Evolutionary conservation across 768 basidiomycete genomes (phyloP), one percentile per base, ranked within the genome.

Genomic region (Phlebiopsis flavidoalba): DNA sequence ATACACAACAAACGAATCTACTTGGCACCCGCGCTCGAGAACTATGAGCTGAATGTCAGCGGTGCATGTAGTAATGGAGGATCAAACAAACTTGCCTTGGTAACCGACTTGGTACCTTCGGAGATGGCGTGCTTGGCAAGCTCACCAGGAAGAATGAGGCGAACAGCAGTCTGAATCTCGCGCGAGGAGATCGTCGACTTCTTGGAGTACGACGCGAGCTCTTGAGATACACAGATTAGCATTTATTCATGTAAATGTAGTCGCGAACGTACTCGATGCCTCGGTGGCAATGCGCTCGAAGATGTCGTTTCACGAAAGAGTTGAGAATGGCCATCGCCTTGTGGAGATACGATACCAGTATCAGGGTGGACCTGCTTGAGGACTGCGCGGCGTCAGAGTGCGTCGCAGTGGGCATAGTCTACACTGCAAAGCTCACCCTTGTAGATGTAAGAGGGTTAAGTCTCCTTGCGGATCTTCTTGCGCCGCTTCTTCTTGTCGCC

Each of bases 341-440:
- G 87, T 98, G 58, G 95, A 95, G 79, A 98, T 98, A 88, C 95
- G 79, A 98, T 98, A 88, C 95, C 96, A 54, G 93, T 98, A 71
- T 98, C 96, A 55, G 95, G 94, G 80, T 98, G 96, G 61, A 98
- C 95, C 79, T 98, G 94, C 77, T 93, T 94, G 63, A 96, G 85
- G 68, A 95, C 94, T 93, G 67, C 60, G 53, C 48, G 65, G 53
- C 35, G 60, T 57, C 6, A 57, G 59, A n/a, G 51, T 8, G 21
- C 35, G 33, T 21, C 14, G 15, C 40, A 12, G 51, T 56, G 31
- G 36, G 52, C 1, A 50, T 35, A n/a, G n/a, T n/a, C n/a, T n/a
- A 8, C 17, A 36, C 14, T 22, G 19, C 46, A 14, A 46, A 21
- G 61, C 76, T 58, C 58, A 88, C 91, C 91, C 75, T 91, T 92